These are phyloP conservation scores for Russula compacta DNA, from an alignment of 768 basidiomycete genomes.

Conservation along the genomic window DNA sequence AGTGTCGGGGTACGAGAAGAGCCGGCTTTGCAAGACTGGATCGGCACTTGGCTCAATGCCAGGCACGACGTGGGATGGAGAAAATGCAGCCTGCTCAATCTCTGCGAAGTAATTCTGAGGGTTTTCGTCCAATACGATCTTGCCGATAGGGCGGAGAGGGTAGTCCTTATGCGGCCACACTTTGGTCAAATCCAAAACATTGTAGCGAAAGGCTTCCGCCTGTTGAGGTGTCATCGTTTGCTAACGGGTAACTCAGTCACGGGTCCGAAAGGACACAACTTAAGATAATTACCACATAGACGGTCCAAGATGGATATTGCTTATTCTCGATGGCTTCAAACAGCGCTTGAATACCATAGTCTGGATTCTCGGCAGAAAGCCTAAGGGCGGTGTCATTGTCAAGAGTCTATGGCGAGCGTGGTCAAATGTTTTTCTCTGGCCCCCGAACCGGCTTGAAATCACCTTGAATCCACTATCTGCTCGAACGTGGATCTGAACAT, in stretches of 20 bases:
- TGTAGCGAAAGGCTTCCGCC: constrained; percentile 86
- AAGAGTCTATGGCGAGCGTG: constrained; percentile 43
- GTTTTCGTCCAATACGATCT: constrained; percentile 72
- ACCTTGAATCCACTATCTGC: constrained; percentile 80
- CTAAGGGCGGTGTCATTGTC: constrained; percentile 54
- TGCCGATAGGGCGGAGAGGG: constrained; percentile 86
- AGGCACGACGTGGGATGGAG: constrained; percentile 79
- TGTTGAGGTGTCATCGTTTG: constrained; percentile 93
- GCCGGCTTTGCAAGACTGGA: constrained; percentile 71
- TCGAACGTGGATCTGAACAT: constrained; percentile 78
- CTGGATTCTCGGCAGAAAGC: constrained; percentile 68
- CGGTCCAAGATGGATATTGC: constrained; percentile 79
- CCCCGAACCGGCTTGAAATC: constrained; percentile 4
- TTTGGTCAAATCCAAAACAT: constrained; percentile 85
- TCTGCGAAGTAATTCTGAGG: constrained; percentile 88
- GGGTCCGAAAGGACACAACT: background rate
- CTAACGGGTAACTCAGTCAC: constrained; percentile 26
- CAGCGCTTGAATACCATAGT: constrained; percentile 72
- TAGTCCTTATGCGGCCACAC: constrained; percentile 82
- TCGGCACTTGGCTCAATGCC: constrained; percentile 88
- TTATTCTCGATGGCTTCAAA: constrained; percentile 78
- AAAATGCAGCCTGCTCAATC: constrained; percentile 87
- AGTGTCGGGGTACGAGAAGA: constrained; percentile 92
- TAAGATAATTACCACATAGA: constrained; percentile 56
- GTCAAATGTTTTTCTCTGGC: background rate